Percentiles rank a stretch among this genome's conserved stretches.
phyloP scores from a whole-genome alignment of 2,329 filamentous ascomycete genomes.

The Arthrobotrys sinensis region DNA sequence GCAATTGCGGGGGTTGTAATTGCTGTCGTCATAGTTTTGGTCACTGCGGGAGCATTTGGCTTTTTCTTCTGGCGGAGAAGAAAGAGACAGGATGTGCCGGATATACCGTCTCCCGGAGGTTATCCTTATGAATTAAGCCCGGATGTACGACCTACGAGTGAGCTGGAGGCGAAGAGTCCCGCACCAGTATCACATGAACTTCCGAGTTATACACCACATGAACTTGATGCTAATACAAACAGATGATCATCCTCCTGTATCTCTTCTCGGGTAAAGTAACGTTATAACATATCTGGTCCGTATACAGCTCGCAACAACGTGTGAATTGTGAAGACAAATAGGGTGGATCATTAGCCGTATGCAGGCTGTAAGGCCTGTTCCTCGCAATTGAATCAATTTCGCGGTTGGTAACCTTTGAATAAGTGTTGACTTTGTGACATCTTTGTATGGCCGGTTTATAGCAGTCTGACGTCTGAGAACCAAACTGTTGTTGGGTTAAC shows the following conservation, averaged over 20 bases:
- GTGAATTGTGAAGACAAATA: too few relatives aligned
- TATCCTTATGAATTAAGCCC: slow-evolving; percentile 13
- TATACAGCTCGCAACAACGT: too few relatives aligned
- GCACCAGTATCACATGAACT: not conserved
- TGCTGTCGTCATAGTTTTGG: slow-evolving; percentile 2
- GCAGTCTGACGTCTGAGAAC: too few relatives aligned
- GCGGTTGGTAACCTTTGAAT: too few relatives aligned
- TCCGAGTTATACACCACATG: not conserved
- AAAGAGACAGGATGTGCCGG: not conserved
- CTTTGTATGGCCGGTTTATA: too few relatives aligned
- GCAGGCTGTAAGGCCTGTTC: too few relatives aligned
- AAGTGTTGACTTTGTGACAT: too few relatives aligned
- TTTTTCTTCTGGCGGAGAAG: slow-evolving; percentile 2
- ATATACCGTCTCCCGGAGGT: slow-evolving; percentile 6
- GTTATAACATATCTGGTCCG: too few relatives aligned
- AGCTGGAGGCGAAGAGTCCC: slow-evolving; percentile 16
- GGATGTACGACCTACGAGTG: not conserved
- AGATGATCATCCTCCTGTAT: not conserved
- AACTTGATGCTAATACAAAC: slow-evolving; percentile 5
- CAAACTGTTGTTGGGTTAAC: too few relatives aligned
- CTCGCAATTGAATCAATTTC: too few relatives aligned
- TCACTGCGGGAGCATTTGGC: not conserved
- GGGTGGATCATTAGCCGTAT: too few relatives aligned
- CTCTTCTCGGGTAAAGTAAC: too few relatives aligned
- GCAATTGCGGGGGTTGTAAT: slow-evolving; percentile 17